Base-by-base conservation (phyloP, 1,284 basidiomycete genomes). In the Fomitopsis pinicola region DNA sequence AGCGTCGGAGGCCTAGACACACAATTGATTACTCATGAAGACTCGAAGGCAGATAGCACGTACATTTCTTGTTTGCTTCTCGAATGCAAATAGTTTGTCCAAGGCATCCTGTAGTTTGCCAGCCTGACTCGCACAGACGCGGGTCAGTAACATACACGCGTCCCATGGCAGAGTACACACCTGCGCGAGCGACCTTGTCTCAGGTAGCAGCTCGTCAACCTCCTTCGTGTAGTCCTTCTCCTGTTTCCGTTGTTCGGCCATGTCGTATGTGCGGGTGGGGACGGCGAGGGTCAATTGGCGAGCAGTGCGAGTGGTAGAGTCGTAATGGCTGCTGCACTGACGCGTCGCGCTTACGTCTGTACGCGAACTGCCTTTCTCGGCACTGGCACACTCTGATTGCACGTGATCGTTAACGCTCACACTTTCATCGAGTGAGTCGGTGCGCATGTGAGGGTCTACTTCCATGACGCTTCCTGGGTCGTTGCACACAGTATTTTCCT, bases 11-110 rank as follows among this genome's bases (percentile, higher is more conserved):
- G 97, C 95, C 95, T 97, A 68, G 14, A 22, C 14, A 17, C 55
- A 57, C 33, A 38, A 4, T 53, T 69, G 4, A 56, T 19, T 10
- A 17, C 6, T 17, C 35, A 12, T 7, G 5, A 3, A 19, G 7
- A 38, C 30, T 6, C 22, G n/a, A 22, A 46, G 60, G 42, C 57
- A 19, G 12, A 5, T 55, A 62, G 54, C 9, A 73, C 87, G 59
- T 65, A 95, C 97, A 80, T 98, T 98, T 76, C 97, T 86, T 5
- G 97, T 91, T 75, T 97, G 95, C 78, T 99, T 99, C 78, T 99
- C 97, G 1, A 99, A 80, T 3, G 80, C 78, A 61, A 95, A 83
- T 59, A 99, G 85, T 77, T 93, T 94, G 76, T 99, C 97, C 19
- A 98, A 78, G 14, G 91, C 94, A 46, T 94, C 89, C 70, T 90